Evolutionary conservation across 2,329 filamentous ascomycete species (phyloP), one percentile per base, ranked within the genome.

Genomic region (Aureobasidium musti): DNA sequence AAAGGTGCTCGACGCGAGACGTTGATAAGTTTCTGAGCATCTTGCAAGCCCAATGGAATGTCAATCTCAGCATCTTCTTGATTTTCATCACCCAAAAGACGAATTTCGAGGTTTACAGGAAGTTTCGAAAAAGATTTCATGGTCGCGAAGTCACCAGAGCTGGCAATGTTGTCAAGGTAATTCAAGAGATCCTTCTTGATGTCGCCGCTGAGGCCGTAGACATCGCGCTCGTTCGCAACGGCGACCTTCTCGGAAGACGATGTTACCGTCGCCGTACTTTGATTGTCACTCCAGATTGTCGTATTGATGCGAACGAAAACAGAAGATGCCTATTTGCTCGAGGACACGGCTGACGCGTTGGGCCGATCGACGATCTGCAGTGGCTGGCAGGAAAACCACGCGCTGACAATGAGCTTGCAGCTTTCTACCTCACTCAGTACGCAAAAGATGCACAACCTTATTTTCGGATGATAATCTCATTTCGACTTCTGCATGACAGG

Each of bases 1-100:
- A 75, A 77, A 1, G 74, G 74, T 21, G 75, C 71, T 66, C 70
- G 67, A 66, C 70, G 68, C 47, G 68, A 69, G 23, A 53, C 68
- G 8, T 65, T 63, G 49, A 70, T 69, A n/a, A 72, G 68, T 19
- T 49, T 37, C 39, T 37, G 39, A 17, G 66, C 67, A 39, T 67
- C 67, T 5, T 49, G 28, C 6, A 54, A 45, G 35, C 56, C 33
- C 14, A 69, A 26, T 6, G 69, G 69, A 49, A 69, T n/a, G 3
- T 21, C 50, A 39, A 68, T 69, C 1, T 63, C 23, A 30, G 13
- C 10, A 1, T 33, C 13, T 10, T 59, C 14, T 41, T 7, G 41
- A 8, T 21, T 5, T 8, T 26, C 57, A 7, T 35, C 17, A 14
- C 28, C 39, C 23, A 49, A 23, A n/a, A 61, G 28, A 7, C 26